Base-by-base conservation (phyloP, 177 flowering plant species). In the Tripterygium wilfordii region DNA sequence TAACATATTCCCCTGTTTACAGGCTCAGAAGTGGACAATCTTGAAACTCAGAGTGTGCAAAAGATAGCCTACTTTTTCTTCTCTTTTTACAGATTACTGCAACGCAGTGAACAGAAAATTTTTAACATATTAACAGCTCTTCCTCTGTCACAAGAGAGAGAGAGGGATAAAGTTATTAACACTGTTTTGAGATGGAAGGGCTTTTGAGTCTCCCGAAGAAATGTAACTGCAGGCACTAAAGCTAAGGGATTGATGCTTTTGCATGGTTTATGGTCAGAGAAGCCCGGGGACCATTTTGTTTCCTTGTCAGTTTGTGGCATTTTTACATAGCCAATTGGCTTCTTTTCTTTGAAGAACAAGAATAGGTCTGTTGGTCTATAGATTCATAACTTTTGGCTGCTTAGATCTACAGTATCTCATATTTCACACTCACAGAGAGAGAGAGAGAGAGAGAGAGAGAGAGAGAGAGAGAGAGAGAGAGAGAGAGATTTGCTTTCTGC, bases 251-350 rank as follows among this genome's bases (percentile, higher is more conserved):
- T 53, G 48, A 56, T 66, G 60, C 65, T 56, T 66, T 70, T 52
- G 65, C 60, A 64, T 72, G 58, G 60, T 57, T 66, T 67, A 49
- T 56, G 32, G 61, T 62, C 73, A 62, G 69, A 62, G 64, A 61
- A 54, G 52, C 32, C 28, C 62, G 75, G 81, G 85, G 86, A 75
- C 83, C 83, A 75, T 70, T 59, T 60, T 36, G 18, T 10, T 47
- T 38, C 42, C 25, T 39, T 47, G 41, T 59, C 68, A 40, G 22
- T 56, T 66, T 64, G 69, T 57, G n/a, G 38, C 35, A 45, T 26
- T 55, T 62, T 63, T 52, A 36, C 60, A 57, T 48, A 49, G 54
- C 58, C 61, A 62, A 53, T 48, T 62, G 49, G 50, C 66, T 59
- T 55, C 42, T 56, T 58, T 61, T 63, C 53, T 62, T 63, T 60